These are phyloP conservation scores for Parafenestella ontariensis DNA, from an alignment of 2,329 filamentous ascomycete genomes.

Conservation along the genomic window DNA sequence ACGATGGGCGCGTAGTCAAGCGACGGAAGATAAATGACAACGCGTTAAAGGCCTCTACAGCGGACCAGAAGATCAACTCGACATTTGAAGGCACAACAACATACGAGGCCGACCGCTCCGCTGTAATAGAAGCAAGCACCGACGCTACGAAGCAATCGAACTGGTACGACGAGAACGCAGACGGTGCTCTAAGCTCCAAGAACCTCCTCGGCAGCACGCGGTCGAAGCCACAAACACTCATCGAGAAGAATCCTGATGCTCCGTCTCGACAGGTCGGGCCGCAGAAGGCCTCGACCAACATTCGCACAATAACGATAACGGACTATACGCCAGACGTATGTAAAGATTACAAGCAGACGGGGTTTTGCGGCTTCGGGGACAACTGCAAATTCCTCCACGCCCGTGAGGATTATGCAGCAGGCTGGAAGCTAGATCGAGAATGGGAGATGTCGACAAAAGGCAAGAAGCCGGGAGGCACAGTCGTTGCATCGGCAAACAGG, in stretches of 20 bases:
- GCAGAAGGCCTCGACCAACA: conserved; percentile 85
- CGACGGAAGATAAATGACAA: conserved; percentile 73
- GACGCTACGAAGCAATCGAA: conserved; percentile 90
- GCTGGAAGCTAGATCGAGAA: conserved; percentile 93
- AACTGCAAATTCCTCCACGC: conserved; percentile 83
- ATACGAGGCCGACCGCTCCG: conserved; percentile 67
- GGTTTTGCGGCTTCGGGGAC: conserved; percentile 73
- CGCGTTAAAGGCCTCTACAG: conserved; percentile 70
- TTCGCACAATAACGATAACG: conserved; percentile 86
- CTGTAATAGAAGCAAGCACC: conserved; percentile 71
- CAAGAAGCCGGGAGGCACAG: conserved; percentile 59
- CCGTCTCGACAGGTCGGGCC: conserved; percentile 77
- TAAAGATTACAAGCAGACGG: conserved; percentile 86
- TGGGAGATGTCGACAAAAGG: conserved; percentile 85
- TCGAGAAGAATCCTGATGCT: conserved; percentile 81
- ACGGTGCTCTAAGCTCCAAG: conserved; percentile 59
- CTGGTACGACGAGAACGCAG: conserved; percentile 82
- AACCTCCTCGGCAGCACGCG: conserved; percentile 67
- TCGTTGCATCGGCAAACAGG: conserved; percentile 66
- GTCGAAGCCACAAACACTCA: conserved; percentile 60
- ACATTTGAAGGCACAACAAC: conserved; percentile 55
- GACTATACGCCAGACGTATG: conserved; percentile 94
- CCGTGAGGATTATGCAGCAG: conserved; percentile 82
- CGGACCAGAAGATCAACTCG: conserved; percentile 57
- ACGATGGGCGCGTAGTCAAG: conserved; percentile 75